A percentile compares a stretch with the other conserved stretches of the same genome.
phyloP scores from a whole-genome alignment of 2,329 filamentous ascomycete genomes.

The Calonectria pteridis region DNA sequence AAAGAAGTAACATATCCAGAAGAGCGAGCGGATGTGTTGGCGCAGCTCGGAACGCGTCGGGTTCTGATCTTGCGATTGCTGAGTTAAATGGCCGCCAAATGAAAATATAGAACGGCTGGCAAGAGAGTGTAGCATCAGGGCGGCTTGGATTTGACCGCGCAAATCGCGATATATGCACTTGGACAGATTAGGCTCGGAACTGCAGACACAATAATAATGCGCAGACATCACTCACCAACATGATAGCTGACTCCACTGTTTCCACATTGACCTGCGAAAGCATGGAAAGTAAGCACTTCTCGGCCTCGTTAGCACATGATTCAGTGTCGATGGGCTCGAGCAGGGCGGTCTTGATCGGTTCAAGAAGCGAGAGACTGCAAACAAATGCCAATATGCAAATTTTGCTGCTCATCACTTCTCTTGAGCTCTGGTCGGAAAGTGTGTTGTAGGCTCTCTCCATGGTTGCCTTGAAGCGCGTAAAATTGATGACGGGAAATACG shows the following conservation, averaged over 20 bases:
- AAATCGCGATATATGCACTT: background rate
- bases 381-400: background rate
- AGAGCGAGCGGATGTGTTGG: background rate
- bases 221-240: background rate
- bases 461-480: background rate
- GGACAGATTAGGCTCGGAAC: background rate
- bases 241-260: background rate
- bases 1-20: background rate
- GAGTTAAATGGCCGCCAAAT: background rate
- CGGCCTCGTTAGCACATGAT: background rate
- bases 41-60: background rate
- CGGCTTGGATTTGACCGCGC: background rate
- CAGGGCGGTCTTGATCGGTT: background rate
- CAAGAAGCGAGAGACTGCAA: background rate
- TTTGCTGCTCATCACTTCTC: background rate
- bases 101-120: background rate
- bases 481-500: background rate
- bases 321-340: background rate
- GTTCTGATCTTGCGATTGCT: background rate
- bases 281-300: background rate
- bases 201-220: accelerated
- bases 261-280: background rate
- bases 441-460: background rate
- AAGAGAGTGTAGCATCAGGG: background rate
- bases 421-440: background rate